Conservation (phyloP, 176 grass and related monocot genomes). For the Ananas comosus region DNA sequence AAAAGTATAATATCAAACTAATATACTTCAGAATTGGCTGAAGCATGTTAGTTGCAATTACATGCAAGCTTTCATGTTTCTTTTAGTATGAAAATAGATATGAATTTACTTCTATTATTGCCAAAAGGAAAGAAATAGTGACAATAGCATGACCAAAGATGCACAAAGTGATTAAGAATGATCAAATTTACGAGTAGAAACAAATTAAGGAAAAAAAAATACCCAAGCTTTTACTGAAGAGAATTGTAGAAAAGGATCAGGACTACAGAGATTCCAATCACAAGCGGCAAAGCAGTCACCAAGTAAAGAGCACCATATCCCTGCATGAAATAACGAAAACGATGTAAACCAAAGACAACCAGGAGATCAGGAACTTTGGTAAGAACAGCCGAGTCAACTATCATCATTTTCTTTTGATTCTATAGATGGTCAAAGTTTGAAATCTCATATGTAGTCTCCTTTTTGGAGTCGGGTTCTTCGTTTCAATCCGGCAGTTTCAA, state of each 20-base stretch:
- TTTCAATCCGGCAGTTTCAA: background rate
- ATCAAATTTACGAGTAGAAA: slow-evolving; percentile 7
- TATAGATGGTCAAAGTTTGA: background rate
- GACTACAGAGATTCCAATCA: slow-evolving; percentile 78
- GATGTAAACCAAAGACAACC: background rate
- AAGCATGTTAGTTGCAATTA: too few species aligned
- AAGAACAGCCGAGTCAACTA: background rate
- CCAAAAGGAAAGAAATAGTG: too few species aligned
- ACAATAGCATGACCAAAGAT: too few species aligned
- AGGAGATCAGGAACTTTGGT: background rate
- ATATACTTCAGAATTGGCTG: too few species aligned
- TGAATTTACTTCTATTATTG: too few species aligned
- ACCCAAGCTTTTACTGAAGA: slow-evolving; percentile 48
- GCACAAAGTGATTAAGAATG: background rate
- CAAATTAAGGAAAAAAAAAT: slow-evolving; percentile 2
- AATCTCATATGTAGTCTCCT: too few species aligned
- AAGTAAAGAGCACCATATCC: slow-evolving; percentile 91
- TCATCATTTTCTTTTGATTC: background rate
- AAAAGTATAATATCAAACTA: too few species aligned
- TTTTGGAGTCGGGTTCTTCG: too few species aligned
- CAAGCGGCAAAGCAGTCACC: slow-evolving; percentile 64
- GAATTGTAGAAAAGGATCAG: slow-evolving; percentile 96
- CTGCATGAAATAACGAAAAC: slow-evolving; percentile 27
- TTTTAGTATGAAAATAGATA: too few species aligned
- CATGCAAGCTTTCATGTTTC: too few species aligned